Percentiles rank a stretch among this genome's conserved stretches.
Evolutionary conservation across 2,329 filamentous ascomycete species (phyloP).

Genomic region (Pseudogymnoascus sp.): DNA sequence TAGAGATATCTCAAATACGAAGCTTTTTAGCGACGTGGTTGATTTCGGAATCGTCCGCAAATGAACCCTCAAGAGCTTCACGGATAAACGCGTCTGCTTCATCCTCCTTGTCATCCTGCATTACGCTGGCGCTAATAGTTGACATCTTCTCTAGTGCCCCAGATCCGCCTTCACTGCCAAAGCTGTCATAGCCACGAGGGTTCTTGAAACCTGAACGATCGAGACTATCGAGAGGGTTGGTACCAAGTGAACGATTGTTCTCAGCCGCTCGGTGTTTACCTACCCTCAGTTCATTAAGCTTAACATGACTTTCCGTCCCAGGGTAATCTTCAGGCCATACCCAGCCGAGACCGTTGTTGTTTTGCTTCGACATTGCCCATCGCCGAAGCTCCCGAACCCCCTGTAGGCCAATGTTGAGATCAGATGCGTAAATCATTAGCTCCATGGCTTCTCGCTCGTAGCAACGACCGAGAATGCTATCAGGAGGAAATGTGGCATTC

Average conservation of each 20-base stretch:
- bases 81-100: neutral
- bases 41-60: neutral
- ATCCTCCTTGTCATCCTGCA: neutral
- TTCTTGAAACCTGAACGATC: neutral
- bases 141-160: conserved; percentile 2
- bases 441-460: conserved; percentile 1
- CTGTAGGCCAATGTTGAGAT: neutral
- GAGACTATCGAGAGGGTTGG: neutral
- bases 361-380: neutral
- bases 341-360: neutral
- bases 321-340: neutral
- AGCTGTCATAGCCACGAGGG: neutral
- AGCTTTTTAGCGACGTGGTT: neutral
- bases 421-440: neutral
- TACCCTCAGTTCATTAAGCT: neutral
- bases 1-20: neutral
- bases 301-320: neutral
- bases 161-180: neutral
- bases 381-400: neutral
- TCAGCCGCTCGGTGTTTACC: neutral
- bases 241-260: neutral
- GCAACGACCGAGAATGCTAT: neutral
- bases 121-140: neutral
- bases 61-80: neutral
- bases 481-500: neutral